Evolutionary conservation across 2,329 filamentous ascomycete genomes (phyloP).

Genomic region (Aureobasidium sp.): DNA sequence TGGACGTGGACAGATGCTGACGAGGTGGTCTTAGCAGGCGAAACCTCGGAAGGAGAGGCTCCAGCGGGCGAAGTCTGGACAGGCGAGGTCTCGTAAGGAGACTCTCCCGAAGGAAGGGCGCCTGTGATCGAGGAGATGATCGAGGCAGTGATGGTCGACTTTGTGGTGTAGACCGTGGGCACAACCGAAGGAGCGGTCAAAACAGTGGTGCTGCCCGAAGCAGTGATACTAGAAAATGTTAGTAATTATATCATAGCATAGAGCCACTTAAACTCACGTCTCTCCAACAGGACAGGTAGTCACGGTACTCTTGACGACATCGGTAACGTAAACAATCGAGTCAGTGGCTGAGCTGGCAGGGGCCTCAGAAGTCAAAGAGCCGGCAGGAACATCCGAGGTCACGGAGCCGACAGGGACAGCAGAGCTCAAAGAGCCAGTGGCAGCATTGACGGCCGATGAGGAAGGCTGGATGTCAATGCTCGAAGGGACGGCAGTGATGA

Average conservation of each 20-base stretch:
- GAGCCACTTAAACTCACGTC: background rate
- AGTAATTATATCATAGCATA: background rate
- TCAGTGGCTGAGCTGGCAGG: background rate
- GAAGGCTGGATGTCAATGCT: conserved; percentile 49
- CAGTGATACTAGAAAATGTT: background rate
- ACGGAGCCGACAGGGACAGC: background rate
- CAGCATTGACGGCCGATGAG: conserved; percentile 16
- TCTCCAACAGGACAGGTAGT: conserved; percentile 30
- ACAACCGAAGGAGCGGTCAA: conserved; percentile 4
- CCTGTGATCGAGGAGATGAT: conserved; percentile 7
- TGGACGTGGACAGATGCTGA: conserved; percentile 7
- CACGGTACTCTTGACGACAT: conserved; percentile 25
- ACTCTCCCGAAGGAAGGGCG: conserved; percentile 18
- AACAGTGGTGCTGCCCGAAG: background rate
- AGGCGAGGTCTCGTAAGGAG: conserved; percentile 19
- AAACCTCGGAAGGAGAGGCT: conserved; percentile 16
- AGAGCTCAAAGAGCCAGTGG: conserved; percentile 13
- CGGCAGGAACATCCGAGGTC: background rate
- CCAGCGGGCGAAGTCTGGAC: conserved; percentile 20
- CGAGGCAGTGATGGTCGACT: conserved; percentile 15
- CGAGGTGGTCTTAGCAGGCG: conserved; percentile 4
- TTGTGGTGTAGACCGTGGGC: conserved; percentile 14
- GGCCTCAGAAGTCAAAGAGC: background rate
- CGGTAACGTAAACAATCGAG: conserved; percentile 13
- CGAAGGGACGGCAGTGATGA: conserved; percentile 65